Base-by-base conservation (phyloP, 2,329 filamentous ascomycete species). In the Epichloe elymi region DNA sequence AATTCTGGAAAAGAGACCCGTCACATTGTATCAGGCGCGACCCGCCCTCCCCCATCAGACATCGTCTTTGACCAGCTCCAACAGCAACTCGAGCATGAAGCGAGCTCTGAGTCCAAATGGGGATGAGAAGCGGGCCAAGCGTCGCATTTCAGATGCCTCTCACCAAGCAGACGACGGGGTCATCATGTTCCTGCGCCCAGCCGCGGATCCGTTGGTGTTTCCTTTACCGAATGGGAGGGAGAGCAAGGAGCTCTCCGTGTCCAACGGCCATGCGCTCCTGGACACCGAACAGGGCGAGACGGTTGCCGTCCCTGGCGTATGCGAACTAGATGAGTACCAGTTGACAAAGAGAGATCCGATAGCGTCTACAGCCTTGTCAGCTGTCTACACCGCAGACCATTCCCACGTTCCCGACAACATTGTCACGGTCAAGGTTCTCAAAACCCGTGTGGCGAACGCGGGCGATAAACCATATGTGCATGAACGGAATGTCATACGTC, bases 401-500 rank as follows among this genome's bases (percentile, higher is more conserved):
- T 78, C 76, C 4, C 63, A 70, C 10, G 70, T 78, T 17, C 67
- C 74, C 2, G 73, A 76, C 49, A 71, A 73, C 19, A 71, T 79
- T 50, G 75, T 80, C 51, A 80, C 76, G 1, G 76, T 80, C 61
- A 81, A 81, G 58, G 76, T 81, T 1, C 73, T 81, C 55, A 80
- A 79, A 63, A 80, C 78, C 1, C 65, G 70, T 5, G 60, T 70
- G 3, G 57, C 67, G 35, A 68, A 66, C 41, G 55, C 67, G 3
- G 63, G 68, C 47, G 61, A 68, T 42, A 74, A 74, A 50, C 71
- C 73, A 2, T 69, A 72, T 42, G 71, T 76, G 19, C 69, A 70
- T 49, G 76, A 78, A 58, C 70, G 72, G 50, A 76, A 74, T 52
- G 73, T 80, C 42, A 79, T 81, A 56, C 74, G 72, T 1, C 78